Base-by-base conservation (phyloP, 495 filamentous ascomycete genomes). In the Evansstolkia leycettana region DNA sequence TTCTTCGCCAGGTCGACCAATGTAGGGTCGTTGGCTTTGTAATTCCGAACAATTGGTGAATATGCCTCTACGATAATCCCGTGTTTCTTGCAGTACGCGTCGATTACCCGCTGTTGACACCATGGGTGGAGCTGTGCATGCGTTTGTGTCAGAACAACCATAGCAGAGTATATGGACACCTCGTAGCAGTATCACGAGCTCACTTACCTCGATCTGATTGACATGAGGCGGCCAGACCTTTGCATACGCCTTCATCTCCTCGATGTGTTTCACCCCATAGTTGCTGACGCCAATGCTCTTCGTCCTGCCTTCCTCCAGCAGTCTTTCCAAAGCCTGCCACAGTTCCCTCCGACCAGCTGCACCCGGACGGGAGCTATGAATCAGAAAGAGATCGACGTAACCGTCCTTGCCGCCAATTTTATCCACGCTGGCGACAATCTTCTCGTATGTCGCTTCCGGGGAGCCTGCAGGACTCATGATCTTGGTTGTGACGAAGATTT, bases 231-330 rank as follows among this genome's bases (percentile, higher is more conserved):
- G 80, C 63, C 66, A 78, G 2, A 73, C 61, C 40, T 65, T 66
- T 13, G 76, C 74, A 54, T 69, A 77, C 9, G 48, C 41, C 54
- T 71, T 76, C 67, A 84, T 55, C 45, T 75, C 67, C 45, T 78
- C 69, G 33, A 79, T 71, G 38, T 77, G 69, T 17, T 58, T 50
- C 26, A 73, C 68, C 2, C 72, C 80, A 47, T 70, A 83, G 45
- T 84, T 85, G 50, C 75, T 78, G 16, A 85, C 80, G 0, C 80
- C 80, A 47, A 82, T 81, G 31, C 56, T 67, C 58, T 64, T 73
- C 17, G 69, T 60, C 34, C 62, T 69, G 7, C 76, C 77, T 39
- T 78, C 70, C 31, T 60, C 58, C 25, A 67, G 52, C 36, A 78
- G 46, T 45, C 54, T 67, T 56, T 83, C 79, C 45, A 84, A 45